Conservation (phyloP, 306 rosid genomes). For the Vigna mungo region DNA sequence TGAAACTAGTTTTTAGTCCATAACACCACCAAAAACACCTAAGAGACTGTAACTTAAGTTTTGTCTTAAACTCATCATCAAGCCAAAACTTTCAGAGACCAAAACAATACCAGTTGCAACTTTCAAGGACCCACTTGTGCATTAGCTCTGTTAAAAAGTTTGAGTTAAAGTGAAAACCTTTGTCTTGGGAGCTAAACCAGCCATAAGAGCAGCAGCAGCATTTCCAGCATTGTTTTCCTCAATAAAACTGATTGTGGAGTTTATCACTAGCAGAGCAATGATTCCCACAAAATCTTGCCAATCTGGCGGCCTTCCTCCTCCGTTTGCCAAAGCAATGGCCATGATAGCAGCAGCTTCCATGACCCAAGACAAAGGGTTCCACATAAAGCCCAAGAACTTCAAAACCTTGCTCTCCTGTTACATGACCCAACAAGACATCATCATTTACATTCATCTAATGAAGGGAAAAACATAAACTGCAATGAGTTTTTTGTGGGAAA, state of each 20-base stretch:
- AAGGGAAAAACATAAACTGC: background rate
- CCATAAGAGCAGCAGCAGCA: conserved; percentile 99
- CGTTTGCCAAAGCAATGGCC: conserved; percentile 95
- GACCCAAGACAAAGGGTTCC: conserved; percentile 98
- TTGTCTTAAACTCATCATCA: background rate
- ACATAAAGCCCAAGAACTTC: conserved; percentile 97
- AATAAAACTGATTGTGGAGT: conserved; percentile 92
- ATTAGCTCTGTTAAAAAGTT: background rate
- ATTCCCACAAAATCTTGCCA: conserved; percentile 97
- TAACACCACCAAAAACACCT: background rate
- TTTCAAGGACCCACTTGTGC: background rate
- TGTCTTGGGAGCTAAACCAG: conserved; percentile 96
- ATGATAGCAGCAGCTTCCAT: conserved; percentile 99
- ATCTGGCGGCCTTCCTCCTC: conserved; percentile 87
- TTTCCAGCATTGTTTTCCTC: conserved; percentile 98
- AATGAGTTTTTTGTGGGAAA: background rate
- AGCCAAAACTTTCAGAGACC: background rate
- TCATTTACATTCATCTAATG: background rate
- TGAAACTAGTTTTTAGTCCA: too few relatives aligned
- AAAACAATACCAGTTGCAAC: background rate
- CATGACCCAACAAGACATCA: conserved; percentile 32
- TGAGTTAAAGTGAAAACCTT: conserved; percentile 55
- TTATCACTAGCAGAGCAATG: conserved; percentile 62
- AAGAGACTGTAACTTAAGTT: background rate
- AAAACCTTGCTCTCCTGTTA: conserved; percentile 86